Evolutionary conservation across 2,329 filamentous ascomycete genomes (phyloP), one percentile per base, ranked within the genome.

Genomic region (Sporothrix mexicana): DNA sequence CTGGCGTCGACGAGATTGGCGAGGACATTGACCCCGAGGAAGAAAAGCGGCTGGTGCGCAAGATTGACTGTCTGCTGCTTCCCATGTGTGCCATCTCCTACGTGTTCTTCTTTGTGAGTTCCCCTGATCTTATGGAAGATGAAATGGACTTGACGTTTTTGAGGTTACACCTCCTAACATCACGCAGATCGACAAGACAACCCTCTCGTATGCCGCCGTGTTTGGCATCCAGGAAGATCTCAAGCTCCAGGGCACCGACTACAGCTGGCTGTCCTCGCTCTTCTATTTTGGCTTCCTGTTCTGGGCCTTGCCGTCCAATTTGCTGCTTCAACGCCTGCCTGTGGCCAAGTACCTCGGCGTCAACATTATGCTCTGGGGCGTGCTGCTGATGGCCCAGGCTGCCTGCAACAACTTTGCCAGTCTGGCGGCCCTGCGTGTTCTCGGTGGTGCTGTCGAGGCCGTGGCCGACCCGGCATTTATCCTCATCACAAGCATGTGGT

Each of bases 361-460:
- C 75, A 84, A 83, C 75, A 89, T 90, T 73, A 88, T 89, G 78
- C 80, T 88, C 79, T 89, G 86, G 86, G 85, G 86, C 0, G 82
- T 77, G 1, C 76, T 84, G 1, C 78, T 84, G 23, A 83, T 84
- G 79, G 76, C 77, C 23, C 88, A 91, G 76, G 85, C 89, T 6
- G 86, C 84, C 0, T 86, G 85, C 62, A 82, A 83, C 55, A 89
- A 85, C 77, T 92, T 91, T 77, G 83, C 83, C 0, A 83, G 84
- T 0, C 80, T 92, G 20, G 80, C 89, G 1, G 80, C 83, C 0
- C 83, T 91, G 8, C 84, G 90, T 5, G 86, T 88, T 0, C 78
- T 92, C 1, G 86, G 91, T 0, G 90, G 90, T 76, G 87, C 90
- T 25, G 90, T 91, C 74, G 90, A 92, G 77, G 88, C 89, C 2